Conservation (phyloP, 805 yeast genomes). For the Metschnikowia lochheadii region DNA sequence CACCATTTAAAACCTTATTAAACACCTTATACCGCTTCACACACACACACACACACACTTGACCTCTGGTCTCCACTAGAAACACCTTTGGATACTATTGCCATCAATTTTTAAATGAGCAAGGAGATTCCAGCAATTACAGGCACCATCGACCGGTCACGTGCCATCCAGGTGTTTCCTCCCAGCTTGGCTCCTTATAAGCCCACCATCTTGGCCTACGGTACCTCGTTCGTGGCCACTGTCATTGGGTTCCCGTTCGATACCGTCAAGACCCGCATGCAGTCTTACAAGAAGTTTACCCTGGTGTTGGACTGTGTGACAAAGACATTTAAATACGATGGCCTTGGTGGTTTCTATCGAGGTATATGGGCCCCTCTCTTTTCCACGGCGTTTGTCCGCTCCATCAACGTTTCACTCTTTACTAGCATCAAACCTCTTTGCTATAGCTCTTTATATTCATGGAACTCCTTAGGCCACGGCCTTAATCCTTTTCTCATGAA, state of each 20-base stretch:
- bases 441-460: slow-evolving; percentile 15
- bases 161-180: slow-evolving; percentile 50
- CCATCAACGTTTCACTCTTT: slow-evolving; percentile 63
- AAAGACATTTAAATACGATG: slow-evolving; percentile 57
- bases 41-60: no score
- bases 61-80: no score
- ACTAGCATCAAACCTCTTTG: slow-evolving; percentile 47
- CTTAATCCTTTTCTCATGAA: slow-evolving; percentile 42
- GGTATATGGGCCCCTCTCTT: slow-evolving; percentile 74
- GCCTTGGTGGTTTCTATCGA: slow-evolving; percentile 65
- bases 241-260: slow-evolving; percentile 80
- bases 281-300: slow-evolving; percentile 59
- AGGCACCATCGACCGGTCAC: slow-evolving; percentile 44
- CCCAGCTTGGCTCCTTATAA: slow-evolving; percentile 46
- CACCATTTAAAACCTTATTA: no score
- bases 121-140: slow-evolving; percentile 53
- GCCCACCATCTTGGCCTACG: slow-evolving; percentile 57
- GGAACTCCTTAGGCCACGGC: slow-evolving; percentile 6
- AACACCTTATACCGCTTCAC: no score
- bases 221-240: slow-evolving; percentile 60
- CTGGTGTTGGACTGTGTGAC: slow-evolving; percentile 55
- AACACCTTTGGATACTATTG: no score
- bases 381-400: slow-evolving; percentile 60
- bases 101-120: neutral
- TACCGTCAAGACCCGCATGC: slow-evolving; percentile 83